These are phyloP conservation scores for Lepiota brunneoincarnata DNA, from an alignment of 768 basidiomycete species.

Conservation along the genomic window DNA sequence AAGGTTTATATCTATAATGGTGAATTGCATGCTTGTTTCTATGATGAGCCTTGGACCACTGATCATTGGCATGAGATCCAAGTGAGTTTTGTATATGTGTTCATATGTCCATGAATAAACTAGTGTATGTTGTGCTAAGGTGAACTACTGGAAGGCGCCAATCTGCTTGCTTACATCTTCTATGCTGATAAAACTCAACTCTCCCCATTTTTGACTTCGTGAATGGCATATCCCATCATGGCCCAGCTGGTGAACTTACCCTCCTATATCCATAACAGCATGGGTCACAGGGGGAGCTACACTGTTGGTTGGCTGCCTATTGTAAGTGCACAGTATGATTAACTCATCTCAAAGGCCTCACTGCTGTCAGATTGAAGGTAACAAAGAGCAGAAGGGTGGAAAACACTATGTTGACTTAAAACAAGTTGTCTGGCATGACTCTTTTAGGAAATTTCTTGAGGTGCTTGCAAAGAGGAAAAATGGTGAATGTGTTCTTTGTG, in stretches of 20 bases:
- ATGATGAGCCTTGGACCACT: conserved; percentile 17
- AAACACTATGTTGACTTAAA: conserved; percentile 30
- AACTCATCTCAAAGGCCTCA: no score
- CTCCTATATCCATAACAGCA: conserved; percentile 26
- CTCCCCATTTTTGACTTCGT: conserved; percentile 32
- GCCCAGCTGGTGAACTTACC: conserved; percentile 29
- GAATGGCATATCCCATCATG: conserved; percentile 34
- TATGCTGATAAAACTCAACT: conserved; percentile 39
- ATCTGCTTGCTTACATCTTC: conserved; percentile 27
- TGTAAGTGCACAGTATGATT: conserved; percentile 16
- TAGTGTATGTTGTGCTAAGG: background rate
- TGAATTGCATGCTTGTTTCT: conserved; percentile 2
- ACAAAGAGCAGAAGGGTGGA: conserved; percentile 25
- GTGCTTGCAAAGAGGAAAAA: conserved; percentile 15
- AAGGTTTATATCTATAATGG: conserved; percentile 6
- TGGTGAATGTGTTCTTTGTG: conserved; percentile 13
- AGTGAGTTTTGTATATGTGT: conserved; percentile 11
- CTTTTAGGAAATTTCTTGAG: conserved; percentile 29
- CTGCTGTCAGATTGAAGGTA: conserved; percentile 30
- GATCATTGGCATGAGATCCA: conserved; percentile 10
- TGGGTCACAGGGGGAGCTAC: conserved; percentile 28
- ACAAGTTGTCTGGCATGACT: conserved; percentile 34
- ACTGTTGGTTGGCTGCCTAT: conserved; percentile 36
- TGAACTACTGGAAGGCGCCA: conserved; percentile 19
- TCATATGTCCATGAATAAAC: no score